phyloP scores from a whole-genome alignment of 2,329 filamentous ascomycete species.

The Venturia effusa region DNA sequence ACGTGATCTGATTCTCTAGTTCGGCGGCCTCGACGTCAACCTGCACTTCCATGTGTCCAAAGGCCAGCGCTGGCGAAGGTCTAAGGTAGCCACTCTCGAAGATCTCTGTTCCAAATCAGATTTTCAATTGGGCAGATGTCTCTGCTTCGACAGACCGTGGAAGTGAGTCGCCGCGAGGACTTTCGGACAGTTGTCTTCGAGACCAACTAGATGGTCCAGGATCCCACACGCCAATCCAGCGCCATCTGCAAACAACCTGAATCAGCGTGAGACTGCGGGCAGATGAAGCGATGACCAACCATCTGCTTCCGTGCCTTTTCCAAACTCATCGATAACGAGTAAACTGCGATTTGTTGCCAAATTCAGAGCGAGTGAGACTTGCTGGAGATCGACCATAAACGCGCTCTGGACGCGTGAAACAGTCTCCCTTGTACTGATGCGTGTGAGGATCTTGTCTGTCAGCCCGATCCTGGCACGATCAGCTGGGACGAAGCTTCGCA shows the following conservation, averaged over 20 bases:
- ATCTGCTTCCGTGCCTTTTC: conserved; percentile 54
- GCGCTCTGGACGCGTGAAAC: conserved; percentile 54
- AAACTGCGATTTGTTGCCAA: conserved; percentile 67
- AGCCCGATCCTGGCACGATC: conserved; percentile 65
- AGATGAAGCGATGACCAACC: conserved; percentile 21
- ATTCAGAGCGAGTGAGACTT: conserved; percentile 66
- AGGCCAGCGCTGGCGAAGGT: conserved; percentile 39
- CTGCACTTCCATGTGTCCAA: conserved; percentile 63
- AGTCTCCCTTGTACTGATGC: conserved; percentile 64
- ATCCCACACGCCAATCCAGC: conserved; percentile 53
- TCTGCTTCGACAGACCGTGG: conserved; percentile 34
- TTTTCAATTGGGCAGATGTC: conserved; percentile 13
- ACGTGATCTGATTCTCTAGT: conserved; percentile 54
- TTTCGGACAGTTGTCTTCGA: conserved; percentile 42
- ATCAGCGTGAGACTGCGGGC: neutral
- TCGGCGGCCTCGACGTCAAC: conserved; percentile 42
- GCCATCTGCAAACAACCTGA: conserved; percentile 42
- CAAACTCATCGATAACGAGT: conserved; percentile 87
- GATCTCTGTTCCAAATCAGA: conserved; percentile 45
- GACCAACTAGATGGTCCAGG: conserved; percentile 44
- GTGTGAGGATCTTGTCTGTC: conserved; percentile 85
- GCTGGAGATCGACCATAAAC: conserved; percentile 77
- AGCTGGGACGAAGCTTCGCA: conserved; percentile 70
- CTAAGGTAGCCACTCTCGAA: conserved; percentile 53
- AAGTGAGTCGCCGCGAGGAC: conserved; percentile 54